phyloP scores from a whole-genome alignment of 2,329 filamentous ascomycete species.

The Sphaerulina vaccinii region DNA sequence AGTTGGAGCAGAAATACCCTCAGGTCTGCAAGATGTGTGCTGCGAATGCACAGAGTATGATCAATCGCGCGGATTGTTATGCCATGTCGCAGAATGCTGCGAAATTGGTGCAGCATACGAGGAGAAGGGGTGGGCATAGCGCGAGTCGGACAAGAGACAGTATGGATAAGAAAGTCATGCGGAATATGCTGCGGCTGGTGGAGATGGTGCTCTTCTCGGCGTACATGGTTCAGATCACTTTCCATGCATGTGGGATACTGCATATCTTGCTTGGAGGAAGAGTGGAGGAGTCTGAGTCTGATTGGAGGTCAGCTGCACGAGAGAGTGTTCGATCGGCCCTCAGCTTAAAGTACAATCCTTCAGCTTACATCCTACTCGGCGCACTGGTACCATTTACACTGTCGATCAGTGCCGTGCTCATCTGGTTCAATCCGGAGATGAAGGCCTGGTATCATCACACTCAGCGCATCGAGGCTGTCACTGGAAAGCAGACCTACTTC shows the following conservation, averaged over 20 bases:
- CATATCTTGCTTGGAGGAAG: slow-evolving; percentile 4
- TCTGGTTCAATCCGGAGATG: slow-evolving; percentile 38
- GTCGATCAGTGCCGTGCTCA: slow-evolving; percentile 24
- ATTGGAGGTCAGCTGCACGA: slow-evolving; percentile 16
- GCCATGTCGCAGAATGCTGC: slow-evolving; percentile 43
- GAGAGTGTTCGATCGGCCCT: slow-evolving; percentile 22
- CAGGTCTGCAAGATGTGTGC: slow-evolving; percentile 83
- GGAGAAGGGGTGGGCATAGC: slow-evolving; percentile 32
- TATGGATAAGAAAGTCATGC: slow-evolving; percentile 37
- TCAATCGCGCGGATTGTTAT: slow-evolving; percentile 36
- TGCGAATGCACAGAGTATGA: slow-evolving; percentile 60
- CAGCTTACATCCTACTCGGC: slow-evolving; percentile 29
- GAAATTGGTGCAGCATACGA: slow-evolving; percentile 68
- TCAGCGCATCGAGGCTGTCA: slow-evolving; percentile 28
- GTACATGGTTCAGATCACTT: slow-evolving; percentile 30
- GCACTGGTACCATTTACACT: slow-evolving; percentile 29
- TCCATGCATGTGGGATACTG: slow-evolving; percentile 32
- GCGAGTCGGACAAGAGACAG: slow-evolving; percentile 50
- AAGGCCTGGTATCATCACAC: slow-evolving; percentile 34
- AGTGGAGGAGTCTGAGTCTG: slow-evolving; percentile 7
- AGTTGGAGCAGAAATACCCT: slow-evolving; percentile 80
- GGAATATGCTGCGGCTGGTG: slow-evolving; percentile 26
- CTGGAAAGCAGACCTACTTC: slow-evolving; percentile 61
- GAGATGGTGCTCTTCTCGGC: slow-evolving; percentile 25
- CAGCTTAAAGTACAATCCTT: slow-evolving; percentile 18